Evolutionary conservation across 2,329 filamentous ascomycete genomes (phyloP), one percentile per base, ranked within the genome.

Genomic region (Penicillium sp.): DNA sequence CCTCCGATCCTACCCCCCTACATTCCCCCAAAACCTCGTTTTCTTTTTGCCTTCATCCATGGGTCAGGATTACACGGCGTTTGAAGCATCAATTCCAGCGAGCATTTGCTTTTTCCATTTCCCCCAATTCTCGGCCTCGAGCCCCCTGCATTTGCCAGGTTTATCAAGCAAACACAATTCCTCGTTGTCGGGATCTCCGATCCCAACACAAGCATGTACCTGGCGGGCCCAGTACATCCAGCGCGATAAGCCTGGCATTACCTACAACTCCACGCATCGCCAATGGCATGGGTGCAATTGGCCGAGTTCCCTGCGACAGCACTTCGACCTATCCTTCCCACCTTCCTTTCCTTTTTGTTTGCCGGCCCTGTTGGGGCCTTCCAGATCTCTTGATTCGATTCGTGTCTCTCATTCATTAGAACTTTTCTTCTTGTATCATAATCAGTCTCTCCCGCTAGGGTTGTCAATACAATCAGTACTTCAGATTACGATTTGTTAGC

Each of bases 1-100:
- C 18, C 38, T 32, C 29, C 14, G 18, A 31, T 9, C 13, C 27
- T 21, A 43, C 22, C 80, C 69, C 75, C 77, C 80, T 81, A 40
- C 82, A 44, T 18, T 45, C 45, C 27, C 38, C 34, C 24, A 24
- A 42, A 44, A 44, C 21, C 16, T 16, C 9, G 38, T 9, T 40
- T 10, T 27, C 21, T 47, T 40, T 43, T 16, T 21, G 27, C 43
- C 49, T 43, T 49, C 43, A 32, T 43, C 42, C 27, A 21, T 11
- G 18, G 49, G 47, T 48, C 43, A 47, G 39, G 14, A 36, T 43
- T 57, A 52, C 44, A 42, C 44, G 55, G 60, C 63, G 62, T 65
- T 65, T 46, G 39, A 53, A 53, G 52, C 49, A 59, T 55, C 61
- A 64, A 62, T 53, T 54, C 48, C 54, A 54, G 54, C 51, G 24